Base-by-base conservation (phyloP, 73 alveolate genomes). In the Tetrahymena thermophila region DNA sequence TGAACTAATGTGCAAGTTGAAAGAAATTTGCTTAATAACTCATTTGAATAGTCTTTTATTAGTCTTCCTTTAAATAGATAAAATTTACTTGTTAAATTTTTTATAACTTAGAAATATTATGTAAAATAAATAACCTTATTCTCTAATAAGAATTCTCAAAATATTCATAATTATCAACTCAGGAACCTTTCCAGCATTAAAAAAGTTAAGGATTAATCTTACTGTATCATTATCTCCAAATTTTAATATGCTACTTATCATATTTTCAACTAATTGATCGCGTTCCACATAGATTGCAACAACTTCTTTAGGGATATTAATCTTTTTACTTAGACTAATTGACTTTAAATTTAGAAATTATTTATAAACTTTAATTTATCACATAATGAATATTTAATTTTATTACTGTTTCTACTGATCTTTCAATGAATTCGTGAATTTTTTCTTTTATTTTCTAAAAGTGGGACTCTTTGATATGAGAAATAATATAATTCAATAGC, bases 141-240 rank as follows among this genome's bases (percentile, higher is more conserved):
- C 44, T 43, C 57, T 42, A 17, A 95, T 85, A 10, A 95, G 71
- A 44, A 37, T 43, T 25, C 89, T 35, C 35, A 95, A 85, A 95
- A 95, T 95, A 38, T 95, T 95, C 31, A 95, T 31, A 43, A 95
- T 95, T 38, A 95, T 94, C 19, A 55, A 28, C 55, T 95, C 97
- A 34, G 97, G 97, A 43, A 95, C 97, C 23, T 94, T 93, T 89
- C 97, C 97, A 17, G 97, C 93, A 55, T 95, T 94, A 85, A 95
- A 95, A 50, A 95, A 95, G 93, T 95, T 94, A 89, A 93, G 85
- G 21, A 95, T 95, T 34, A 85, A 95, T 42, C 94, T 95, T 15
- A 95, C 94, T 28, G 94, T 89, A 35, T 85, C 56, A 15, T 43
- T 94, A 89, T 95, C 97, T 31, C 84, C 84, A 19, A 95, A 89